These are phyloP conservation scores for Achaetomium macrosporum DNA, from an alignment of 2,329 filamentous ascomycete genomes.

Conservation along the genomic window DNA sequence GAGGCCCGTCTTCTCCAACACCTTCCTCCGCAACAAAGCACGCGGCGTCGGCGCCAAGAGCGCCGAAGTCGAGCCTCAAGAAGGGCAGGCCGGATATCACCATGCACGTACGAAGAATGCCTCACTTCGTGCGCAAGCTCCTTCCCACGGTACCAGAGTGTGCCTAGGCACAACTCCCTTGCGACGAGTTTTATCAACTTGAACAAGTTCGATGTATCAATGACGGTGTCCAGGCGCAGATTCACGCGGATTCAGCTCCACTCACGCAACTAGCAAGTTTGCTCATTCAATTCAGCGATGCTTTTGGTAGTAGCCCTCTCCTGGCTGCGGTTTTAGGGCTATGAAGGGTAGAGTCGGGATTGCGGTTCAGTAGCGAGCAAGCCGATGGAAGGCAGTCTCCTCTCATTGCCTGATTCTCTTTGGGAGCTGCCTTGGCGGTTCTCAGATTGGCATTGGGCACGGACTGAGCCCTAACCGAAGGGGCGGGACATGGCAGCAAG, in stretches of 20 bases:
- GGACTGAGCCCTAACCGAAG: constrained; percentile 4
- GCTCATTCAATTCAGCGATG: constrained; percentile 9
- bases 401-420: constrained; percentile 6
- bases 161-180: constrained; percentile 24
- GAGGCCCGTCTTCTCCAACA: constrained; percentile 54
- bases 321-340: constrained; percentile 7
- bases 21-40: constrained; percentile 33
- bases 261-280: constrained; percentile 18
- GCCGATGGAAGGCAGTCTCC: constrained; percentile 9
- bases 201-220: constrained; percentile 11
- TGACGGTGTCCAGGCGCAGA: constrained; percentile 15
- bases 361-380: constrained; percentile 19
- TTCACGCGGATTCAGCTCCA: constrained; percentile 16
- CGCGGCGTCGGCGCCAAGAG: constrained; percentile 32
- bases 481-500: constrained; percentile 3
- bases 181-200: constrained; percentile 11
- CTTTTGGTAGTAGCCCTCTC: constrained; percentile 12
- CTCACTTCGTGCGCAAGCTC: constrained; percentile 33
- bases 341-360: constrained; percentile 1
- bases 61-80: constrained; percentile 40
- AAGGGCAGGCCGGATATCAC: constrained; percentile 37
- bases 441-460: constrained; percentile 9
- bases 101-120: constrained; percentile 33
- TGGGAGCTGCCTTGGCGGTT: constrained; percentile 5
- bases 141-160: constrained; percentile 34